A percentile compares a stretch with the other conserved stretches of the same genome.
Evolutionary conservation across 257 asterid genomes (phyloP).

Genomic region (Ligustrum vulgare): DNA sequence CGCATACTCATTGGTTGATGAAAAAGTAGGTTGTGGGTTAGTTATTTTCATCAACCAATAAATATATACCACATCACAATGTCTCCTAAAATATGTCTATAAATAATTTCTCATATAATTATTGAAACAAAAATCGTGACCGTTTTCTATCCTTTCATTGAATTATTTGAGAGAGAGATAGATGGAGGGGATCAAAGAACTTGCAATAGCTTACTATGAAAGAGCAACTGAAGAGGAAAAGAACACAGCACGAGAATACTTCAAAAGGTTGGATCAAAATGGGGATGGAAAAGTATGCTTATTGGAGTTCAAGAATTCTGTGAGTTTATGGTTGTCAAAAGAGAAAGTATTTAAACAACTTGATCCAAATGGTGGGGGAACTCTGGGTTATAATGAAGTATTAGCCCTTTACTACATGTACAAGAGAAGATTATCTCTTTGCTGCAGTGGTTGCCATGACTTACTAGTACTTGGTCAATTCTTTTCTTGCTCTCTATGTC

Average conservation of each 20-base stretch:
- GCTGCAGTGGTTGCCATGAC: not conserved
- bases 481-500: not conserved
- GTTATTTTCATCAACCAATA: no score
- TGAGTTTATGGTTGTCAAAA: not conserved
- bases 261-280: not conserved
- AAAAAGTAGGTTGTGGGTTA: no score
- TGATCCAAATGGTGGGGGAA: not conserved
- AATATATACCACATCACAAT: no score
- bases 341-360: no score
- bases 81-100: not conserved
- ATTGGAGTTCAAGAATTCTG: not conserved
- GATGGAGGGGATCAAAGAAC: no score
- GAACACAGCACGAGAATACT: not conserved
- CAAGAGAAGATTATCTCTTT: not conserved
- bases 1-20: no score
- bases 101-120: no score
- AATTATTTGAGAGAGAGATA: no score
- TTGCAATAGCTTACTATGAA: not conserved
- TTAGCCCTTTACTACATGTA: not conserved
- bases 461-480: not conserved
- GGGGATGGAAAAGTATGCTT: not conserved
- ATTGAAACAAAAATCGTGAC: no score
- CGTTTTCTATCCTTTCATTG: not conserved
- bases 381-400: not conserved
- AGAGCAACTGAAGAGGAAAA: not conserved